phyloP scores from a whole-genome alignment of 2,329 filamentous ascomycete genomes.

The Cadophora gregata region DNA sequence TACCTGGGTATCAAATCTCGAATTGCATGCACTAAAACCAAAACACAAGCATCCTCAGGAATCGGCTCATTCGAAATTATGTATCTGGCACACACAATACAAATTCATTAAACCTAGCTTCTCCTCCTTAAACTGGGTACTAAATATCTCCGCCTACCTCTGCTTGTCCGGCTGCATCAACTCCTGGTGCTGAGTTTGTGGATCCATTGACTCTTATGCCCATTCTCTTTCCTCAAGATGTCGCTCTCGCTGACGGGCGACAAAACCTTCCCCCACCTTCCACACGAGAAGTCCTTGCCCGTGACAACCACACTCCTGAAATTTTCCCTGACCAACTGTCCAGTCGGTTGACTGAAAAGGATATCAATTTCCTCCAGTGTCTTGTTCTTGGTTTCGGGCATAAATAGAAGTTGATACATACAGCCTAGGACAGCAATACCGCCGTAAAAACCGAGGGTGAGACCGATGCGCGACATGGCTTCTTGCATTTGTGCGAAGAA shows the following conservation, averaged over 20 bases:
- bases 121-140: no score
- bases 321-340: slow-evolving; percentile 67
- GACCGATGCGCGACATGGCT: slow-evolving; percentile 69
- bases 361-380: slow-evolving; percentile 75
- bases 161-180: slow-evolving; percentile 10
- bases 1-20: no score
- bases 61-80: no score
- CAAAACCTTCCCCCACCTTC: slow-evolving; percentile 42
- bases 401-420: slow-evolving; percentile 76
- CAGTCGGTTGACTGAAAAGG: slow-evolving; percentile 68
- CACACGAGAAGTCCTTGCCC: slow-evolving; percentile 35
- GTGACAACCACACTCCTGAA: slow-evolving; percentile 45
- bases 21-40: no score
- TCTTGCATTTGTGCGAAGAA: slow-evolving; percentile 75
- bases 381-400: slow-evolving; percentile 74
- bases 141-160: background rate
- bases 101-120: no score
- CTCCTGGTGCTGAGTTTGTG: slow-evolving; percentile 8
- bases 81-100: no score
- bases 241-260: slow-evolving; percentile 40
- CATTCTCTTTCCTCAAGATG: slow-evolving; percentile 40
- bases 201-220: slow-evolving; percentile 31
- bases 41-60: no score
- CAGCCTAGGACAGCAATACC: slow-evolving; percentile 74
- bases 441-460: slow-evolving; percentile 74